Base-by-base conservation (phyloP, 192 early-diverging fungal genomes). In the Coemansia sp. region DNA sequence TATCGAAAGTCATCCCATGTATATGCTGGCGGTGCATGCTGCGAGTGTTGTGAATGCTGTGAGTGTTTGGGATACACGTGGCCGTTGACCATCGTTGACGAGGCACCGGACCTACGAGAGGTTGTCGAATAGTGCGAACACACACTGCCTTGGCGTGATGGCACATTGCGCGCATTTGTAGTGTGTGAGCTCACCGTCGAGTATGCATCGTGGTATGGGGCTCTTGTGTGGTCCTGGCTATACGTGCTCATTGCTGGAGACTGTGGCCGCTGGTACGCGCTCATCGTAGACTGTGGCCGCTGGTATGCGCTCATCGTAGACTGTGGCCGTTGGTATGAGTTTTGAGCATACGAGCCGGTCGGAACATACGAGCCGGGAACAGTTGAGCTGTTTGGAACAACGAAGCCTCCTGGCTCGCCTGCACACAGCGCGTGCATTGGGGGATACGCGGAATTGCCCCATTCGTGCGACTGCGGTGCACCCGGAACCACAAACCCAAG, bases 401-500 rank as follows among this genome's bases (percentile, higher is more conserved):
- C 25, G 28, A 71, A 71, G 5, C 70, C 70, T 58, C 70, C 70
- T 5, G 64, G 71, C 23, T 60, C 64, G 59, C 64, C 47, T 4
- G 28, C 49, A 24, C 20, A 52, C 50, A 42, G n/a, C 3, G 44
- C 42, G n/a, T 49, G 60, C 38, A 63, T 34, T 9, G 63, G 59
- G 17, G 46, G 64, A 31, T 44, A 44, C 56, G 34, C 17, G 56
- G 38, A 58, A 24, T 25, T 23, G 6, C 17, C 26, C 14, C 66
- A 37, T 37, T 31, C 57, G 26, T 49, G 4, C 9, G 14, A 52
- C 44, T 56, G 24, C 25, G 47, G 74, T 46, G 46, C 47, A 6
- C 31, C 55, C 2, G 73, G 73, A 4, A 61, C 15, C 11, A 70
- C 61, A 76, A 76, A 76, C 4, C 73, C 68, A 21, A 69, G 50